Evolutionary conservation across 805 yeast species (phyloP).

Genomic region (Starmerella powellii): DNA sequence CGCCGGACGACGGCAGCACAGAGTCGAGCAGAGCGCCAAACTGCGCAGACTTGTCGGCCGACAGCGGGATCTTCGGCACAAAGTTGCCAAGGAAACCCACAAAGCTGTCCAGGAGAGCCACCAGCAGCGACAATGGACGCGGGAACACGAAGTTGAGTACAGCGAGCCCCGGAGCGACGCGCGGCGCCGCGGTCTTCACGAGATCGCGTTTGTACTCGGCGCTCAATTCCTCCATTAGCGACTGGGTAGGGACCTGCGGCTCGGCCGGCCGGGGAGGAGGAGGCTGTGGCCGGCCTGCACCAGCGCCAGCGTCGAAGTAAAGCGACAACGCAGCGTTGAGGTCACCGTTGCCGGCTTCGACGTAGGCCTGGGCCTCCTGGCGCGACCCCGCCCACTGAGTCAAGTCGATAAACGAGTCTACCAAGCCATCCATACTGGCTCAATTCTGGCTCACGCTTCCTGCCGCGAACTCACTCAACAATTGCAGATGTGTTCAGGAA

Average conservation of each 20-base stretch:
- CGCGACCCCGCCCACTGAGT: conserved; percentile 12
- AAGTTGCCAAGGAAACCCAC: conserved; percentile 24
- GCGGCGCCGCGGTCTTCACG: conserved; percentile 26
- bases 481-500: too few relatives aligned
- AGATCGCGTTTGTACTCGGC: conserved; percentile 17
- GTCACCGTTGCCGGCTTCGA: conserved; percentile 16
- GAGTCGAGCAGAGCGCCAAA: neutral
- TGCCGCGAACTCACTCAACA: too few relatives aligned
- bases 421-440: neutral
- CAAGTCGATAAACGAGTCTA: conserved; percentile 18
- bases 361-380: conserved; percentile 11
- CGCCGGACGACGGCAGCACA: conserved; percentile 23
- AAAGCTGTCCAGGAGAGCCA: conserved; percentile 29
- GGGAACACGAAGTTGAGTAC: conserved; percentile 25
- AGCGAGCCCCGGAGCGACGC: conserved; percentile 22
- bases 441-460: too few relatives aligned
- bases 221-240: conserved; percentile 26
- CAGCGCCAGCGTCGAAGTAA: conserved; percentile 7
- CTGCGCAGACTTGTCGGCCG: too few relatives aligned
- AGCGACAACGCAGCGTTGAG: conserved; percentile 12
- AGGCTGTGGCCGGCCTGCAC: neutral
- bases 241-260: conserved; percentile 2
- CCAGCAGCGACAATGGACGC: conserved; percentile 26
- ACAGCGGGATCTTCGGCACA: neutral
- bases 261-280: neutral